Conservation (phyloP, 495 filamentous ascomycete genomes). For the Glonium stellatum region DNA sequence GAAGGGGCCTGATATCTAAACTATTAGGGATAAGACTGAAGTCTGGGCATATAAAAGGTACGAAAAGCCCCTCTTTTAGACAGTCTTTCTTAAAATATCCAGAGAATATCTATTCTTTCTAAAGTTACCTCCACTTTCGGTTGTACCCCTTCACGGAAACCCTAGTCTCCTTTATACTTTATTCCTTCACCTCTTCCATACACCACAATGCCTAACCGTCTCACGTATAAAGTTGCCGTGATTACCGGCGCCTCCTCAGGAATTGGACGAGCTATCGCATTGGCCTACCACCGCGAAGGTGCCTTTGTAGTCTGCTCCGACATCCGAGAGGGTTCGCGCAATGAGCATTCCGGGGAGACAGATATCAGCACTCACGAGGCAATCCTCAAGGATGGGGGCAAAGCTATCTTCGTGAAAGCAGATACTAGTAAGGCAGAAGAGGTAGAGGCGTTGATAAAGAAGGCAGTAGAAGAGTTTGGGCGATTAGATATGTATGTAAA, state of each 20-base stretch:
- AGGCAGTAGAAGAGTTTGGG: conserved; percentile 38
- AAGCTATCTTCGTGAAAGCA: conserved; percentile 36
- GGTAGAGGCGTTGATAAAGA: conserved; percentile 37
- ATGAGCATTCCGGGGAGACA: conserved; percentile 14
- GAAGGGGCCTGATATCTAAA: no score
- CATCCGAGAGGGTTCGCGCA: conserved; percentile 25
- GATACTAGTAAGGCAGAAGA: conserved; percentile 34
- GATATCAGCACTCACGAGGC: conserved; percentile 19
- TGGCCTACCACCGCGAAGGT: conserved; percentile 32
- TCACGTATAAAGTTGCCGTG: conserved; percentile 19
- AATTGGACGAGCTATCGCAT: conserved; percentile 34
- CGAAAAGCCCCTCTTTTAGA: no score
- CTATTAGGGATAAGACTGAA: no score
- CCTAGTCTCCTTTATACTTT: neutral
- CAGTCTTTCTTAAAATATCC: no score
- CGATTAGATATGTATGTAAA: conserved; percentile 45
- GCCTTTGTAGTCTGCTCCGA: conserved; percentile 31
- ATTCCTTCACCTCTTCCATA: neutral
- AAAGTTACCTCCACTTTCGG: neutral
- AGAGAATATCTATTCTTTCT: neutral
- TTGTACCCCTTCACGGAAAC: neutral
- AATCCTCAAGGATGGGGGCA: conserved; percentile 27
- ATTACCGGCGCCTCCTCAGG: conserved; percentile 34
- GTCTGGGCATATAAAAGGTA: no score
- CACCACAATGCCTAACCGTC: neutral